Percentiles rank a stretch among this genome's conserved stretches.
phyloP scores from a whole-genome alignment of 768 basidiomycete genomes.

The Suillus tomentosus region DNA sequence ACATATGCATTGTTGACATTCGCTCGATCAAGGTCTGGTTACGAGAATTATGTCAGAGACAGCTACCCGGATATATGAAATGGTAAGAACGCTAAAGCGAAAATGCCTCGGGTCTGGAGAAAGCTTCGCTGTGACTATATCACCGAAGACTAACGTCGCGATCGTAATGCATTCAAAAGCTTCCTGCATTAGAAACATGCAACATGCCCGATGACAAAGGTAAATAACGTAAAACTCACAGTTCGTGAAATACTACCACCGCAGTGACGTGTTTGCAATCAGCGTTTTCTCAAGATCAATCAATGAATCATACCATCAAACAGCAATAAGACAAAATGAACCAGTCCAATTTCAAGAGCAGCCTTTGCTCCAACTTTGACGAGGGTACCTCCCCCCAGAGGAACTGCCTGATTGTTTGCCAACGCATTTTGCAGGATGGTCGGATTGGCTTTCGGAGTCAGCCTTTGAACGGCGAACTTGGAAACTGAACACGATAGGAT shows the following conservation, averaged over 20 bases:
- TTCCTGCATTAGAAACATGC: not conserved
- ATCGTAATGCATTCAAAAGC: not conserved
- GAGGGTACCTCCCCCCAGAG: conserved; percentile 42
- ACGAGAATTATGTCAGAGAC: conserved; percentile 12
- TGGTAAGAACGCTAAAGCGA: not conserved
- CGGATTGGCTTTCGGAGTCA: not conserved
- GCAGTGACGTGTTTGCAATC: conserved; percentile 13
- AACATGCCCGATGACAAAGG: not conserved
- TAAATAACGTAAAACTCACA: conserved; percentile 39
- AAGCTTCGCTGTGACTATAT: not conserved
- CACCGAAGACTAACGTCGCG: not conserved
- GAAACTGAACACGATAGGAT: not conserved
- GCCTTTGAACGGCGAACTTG: not conserved
- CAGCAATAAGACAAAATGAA: conserved; percentile 74
- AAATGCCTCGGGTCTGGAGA: not conserved
- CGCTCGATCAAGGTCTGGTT: conserved; percentile 63
- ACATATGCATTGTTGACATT: conserved; percentile 76
- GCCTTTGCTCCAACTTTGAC: conserved; percentile 45
- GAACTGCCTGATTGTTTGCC: conserved; percentile 24
- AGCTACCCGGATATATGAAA: conserved; percentile 1
- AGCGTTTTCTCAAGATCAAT: conserved; percentile 14
- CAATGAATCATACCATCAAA: conserved; percentile 50
- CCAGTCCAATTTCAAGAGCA: conserved; percentile 64
- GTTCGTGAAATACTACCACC: conserved; percentile 61
- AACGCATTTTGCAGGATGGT: not conserved